Percentiles rank a stretch among this genome's conserved stretches.
Conservation (phyloP, 208 protist genomes). For the Trypanosoma rangeli region DNA sequence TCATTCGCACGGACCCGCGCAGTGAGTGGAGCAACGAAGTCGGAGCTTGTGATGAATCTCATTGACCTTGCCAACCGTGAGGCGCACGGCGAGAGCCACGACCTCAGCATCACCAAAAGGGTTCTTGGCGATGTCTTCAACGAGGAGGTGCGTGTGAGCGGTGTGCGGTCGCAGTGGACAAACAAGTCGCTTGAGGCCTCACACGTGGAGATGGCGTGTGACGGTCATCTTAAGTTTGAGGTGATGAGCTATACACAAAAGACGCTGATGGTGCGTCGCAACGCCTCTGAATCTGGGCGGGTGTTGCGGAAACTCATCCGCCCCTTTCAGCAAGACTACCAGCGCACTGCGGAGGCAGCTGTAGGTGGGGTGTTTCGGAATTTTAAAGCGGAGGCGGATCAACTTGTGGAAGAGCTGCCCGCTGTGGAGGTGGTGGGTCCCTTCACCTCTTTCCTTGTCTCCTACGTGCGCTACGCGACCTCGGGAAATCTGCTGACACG, state of each 20-base stretch:
- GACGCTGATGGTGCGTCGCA: slow-evolving; percentile 77
- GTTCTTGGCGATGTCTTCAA: slow-evolving; percentile 85
- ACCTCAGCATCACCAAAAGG: slow-evolving; percentile 68
- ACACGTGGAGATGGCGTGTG: slow-evolving; percentile 84
- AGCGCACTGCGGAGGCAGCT: slow-evolving; percentile 45
- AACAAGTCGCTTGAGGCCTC: slow-evolving; percentile 89
- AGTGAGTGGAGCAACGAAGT: slow-evolving; percentile 47
- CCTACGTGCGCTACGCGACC: slow-evolving; percentile 66
- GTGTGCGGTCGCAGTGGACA: slow-evolving; percentile 77
- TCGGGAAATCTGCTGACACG: slow-evolving; percentile 62
- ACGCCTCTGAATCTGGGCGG: slow-evolving; percentile 54
- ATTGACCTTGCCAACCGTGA: slow-evolving; percentile 66
- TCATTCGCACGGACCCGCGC: slow-evolving; percentile 73
- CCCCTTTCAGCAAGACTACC: slow-evolving; percentile 81
- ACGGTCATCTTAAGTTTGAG: slow-evolving; percentile 71
- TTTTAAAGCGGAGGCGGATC: slow-evolving; percentile 73
- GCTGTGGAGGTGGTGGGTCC: slow-evolving; percentile 71
- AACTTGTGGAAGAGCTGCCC: slow-evolving; percentile 52
- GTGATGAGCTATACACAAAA: slow-evolving; percentile 78
- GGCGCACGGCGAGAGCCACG: slow-evolving; percentile 82
- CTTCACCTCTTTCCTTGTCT: slow-evolving; percentile 75
- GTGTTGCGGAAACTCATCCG: slow-evolving; percentile 75
- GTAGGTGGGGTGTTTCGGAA: slow-evolving; percentile 76
- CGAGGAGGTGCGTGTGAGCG: slow-evolving; percentile 82
- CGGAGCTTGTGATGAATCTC: slow-evolving; percentile 74